Base-by-base conservation (phyloP, 129 eudicot genomes). In the Flaveria brownii region DNA sequence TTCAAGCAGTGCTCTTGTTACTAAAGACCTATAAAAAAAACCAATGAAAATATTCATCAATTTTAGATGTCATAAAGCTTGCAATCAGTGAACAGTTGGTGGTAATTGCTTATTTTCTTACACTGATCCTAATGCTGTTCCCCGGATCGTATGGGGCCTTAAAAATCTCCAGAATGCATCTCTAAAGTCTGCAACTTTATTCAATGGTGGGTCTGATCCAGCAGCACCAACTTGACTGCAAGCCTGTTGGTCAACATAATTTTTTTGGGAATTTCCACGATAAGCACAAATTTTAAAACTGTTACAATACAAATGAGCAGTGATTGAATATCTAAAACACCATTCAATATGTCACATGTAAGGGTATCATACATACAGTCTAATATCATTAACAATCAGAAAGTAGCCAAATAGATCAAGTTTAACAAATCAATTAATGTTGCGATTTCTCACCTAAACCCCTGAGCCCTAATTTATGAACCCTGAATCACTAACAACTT, bases 101-200 rank as follows among this genome's bases (percentile, higher is more conserved):
- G 39, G 5, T 75, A 59, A 75, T 13, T 64, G 64, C 89, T 91
- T 20, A 20, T 20, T 20, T 20, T 20, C 22, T 20, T 82, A 94
- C 99, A 76, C 67, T 61, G 99, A 94, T 75, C 99, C 99, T 82
- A 94, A 72, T 25, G 94, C 86, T 64, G 99, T 94, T 82, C 99
- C 99, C 66, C 99, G 97, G 59, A 94, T 94, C 4, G 99, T 94
- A 54, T 94, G 99, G 50, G 99, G 99, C 73, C 99, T 94, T 54
- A 94, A 81, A 80, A 94, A 94, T 83, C 99, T 89, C 99, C 99
- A 94, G 59, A 89, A 87, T 55, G 99, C 94, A 72, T 91, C 91
- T 71, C 72, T 85, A 81, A 94, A 87, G 6, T 84, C 88, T 45
- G 85, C 75, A 74, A 91, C 83, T 77, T 89, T 94, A 70, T 87